These are phyloP conservation scores for Chlamydomonas sphaeroides DNA, from an alignment of 139 green algal species.

Conservation along the genomic window DNA sequence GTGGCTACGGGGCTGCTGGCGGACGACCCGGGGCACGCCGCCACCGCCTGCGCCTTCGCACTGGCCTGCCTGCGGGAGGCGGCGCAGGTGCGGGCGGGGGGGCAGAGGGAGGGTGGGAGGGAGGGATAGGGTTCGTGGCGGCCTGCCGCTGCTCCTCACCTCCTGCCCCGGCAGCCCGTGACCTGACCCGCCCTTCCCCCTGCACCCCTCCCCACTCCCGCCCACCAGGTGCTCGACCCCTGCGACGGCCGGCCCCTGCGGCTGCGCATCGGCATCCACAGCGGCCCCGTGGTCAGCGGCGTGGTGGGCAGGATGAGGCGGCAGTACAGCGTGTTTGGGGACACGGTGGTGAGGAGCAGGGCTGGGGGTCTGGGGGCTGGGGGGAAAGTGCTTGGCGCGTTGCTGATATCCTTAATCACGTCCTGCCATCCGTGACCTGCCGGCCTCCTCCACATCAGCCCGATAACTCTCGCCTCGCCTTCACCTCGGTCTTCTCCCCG, in stretches of 20 bases:
- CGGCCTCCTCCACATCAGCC: too few relatives aligned
- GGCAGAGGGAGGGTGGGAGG: too few relatives aligned
- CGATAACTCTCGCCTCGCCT: too few relatives aligned
- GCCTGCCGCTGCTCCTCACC: too few relatives aligned
- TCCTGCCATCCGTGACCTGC: too few relatives aligned
- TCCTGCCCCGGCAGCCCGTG: too few relatives aligned
- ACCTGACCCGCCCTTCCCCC: too few relatives aligned
- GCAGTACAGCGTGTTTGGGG: conserved; percentile 57
- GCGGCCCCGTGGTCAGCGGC: conserved; percentile 34
- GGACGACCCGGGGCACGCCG: conserved; percentile 22
- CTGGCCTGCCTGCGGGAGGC: conserved; percentile 9
- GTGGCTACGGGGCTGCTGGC: conserved; percentile 16
- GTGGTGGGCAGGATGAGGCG: conserved; percentile 48
- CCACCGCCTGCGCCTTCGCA: conserved; percentile 3
- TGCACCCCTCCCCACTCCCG: too few relatives aligned
- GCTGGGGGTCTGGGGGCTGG: background rate
- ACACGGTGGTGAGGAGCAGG: conserved; percentile 41
- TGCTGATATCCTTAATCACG: too few relatives aligned
- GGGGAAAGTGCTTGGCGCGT: too few relatives aligned
- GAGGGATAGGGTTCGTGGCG: background rate
- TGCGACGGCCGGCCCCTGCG: background rate
- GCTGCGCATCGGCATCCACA: conserved; percentile 30
- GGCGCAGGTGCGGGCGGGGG: too few relatives aligned
- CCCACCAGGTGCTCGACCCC: background rate
- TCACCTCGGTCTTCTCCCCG: background rate